phyloP scores from a whole-genome alignment of 2,329 filamentous ascomycete genomes.

The Colletotrichum sojae region DNA sequence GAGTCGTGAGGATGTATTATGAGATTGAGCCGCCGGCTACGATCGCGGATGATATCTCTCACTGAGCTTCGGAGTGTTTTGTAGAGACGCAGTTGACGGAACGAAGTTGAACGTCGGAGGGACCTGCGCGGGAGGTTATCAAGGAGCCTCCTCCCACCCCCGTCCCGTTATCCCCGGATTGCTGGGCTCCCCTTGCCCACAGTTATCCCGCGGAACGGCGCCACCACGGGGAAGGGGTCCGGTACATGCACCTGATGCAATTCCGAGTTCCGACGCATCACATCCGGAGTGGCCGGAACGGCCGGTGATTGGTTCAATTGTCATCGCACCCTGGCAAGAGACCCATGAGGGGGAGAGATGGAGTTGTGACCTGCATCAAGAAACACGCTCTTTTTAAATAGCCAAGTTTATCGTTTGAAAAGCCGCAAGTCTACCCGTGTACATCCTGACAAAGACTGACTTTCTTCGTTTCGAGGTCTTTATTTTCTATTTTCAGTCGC shows the following conservation, averaged over 20 bases:
- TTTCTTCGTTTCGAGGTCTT: too few relatives aligned
- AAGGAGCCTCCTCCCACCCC: slow-evolving; percentile 6
- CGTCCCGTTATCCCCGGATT: slow-evolving; percentile 29
- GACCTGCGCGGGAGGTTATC: slow-evolving; percentile 22
- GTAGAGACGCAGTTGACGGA: not conserved
- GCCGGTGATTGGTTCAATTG: not conserved
- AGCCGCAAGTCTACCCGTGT: too few relatives aligned
- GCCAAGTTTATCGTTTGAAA: not conserved
- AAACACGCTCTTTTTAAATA: slow-evolving; percentile 26
- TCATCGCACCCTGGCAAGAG: not conserved
- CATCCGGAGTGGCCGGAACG: slow-evolving; percentile 2
- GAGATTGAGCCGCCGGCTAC: too few relatives aligned
- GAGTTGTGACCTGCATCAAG: not conserved
- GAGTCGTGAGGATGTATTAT: not conserved
- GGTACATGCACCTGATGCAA: not conserved
- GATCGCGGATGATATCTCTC: not conserved
- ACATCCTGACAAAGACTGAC: not conserved
- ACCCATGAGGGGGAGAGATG: slow-evolving; percentile 1
- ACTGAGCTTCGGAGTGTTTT: too few relatives aligned
- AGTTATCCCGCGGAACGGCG: slow-evolving; percentile 11
- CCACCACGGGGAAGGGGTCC: slow-evolving; percentile 14
- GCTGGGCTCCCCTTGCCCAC: slow-evolving; percentile 1
- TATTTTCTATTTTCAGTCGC: not conserved
- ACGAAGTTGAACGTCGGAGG: slow-evolving; percentile 4
- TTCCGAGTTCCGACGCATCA: slow-evolving; percentile 35